Evolutionary conservation across 2,329 filamentous ascomycete genomes (phyloP), one percentile per base, ranked within the genome.

Genomic region (Fusarium guadeloupense): DNA sequence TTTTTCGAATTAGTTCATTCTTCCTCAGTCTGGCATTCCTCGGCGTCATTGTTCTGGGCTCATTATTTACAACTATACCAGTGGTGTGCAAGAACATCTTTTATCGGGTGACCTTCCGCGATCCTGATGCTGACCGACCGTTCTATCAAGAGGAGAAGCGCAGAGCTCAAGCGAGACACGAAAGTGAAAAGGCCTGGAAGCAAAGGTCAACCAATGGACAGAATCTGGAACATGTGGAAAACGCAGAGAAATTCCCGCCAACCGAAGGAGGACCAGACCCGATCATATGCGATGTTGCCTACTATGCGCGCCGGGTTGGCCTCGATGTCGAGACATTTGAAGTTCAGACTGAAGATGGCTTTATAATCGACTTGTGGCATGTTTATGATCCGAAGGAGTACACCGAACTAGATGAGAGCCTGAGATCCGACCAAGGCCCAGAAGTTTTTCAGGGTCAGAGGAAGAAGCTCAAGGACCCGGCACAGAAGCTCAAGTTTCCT

Each of bases 281-380:
- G 4, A 78, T 97, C 8, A 76, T 91, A 8, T 92, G 90, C 69
- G 90, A 97, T 68, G 85, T 93, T 17, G 83, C 84, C 4, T 95
- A 97, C 72, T 97, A 98, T 72, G 93, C 94, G 2, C 84, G 91
- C 17, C 83, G 93, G 12, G 92, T 97, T 13, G 94, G 94, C 1
- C 82, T 98, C 1, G 92, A 97, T 59, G 85, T 92, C 20, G 93
- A 97, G 71, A 84, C 85, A 9, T 91, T 92, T 69, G 82, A 91
- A 43, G 93, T 97, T 0, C 89, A 96, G 74, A 97, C 94, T 0
- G 93, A 97, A 73, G 94, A 98, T 69, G 93, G 93, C 1, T 97
- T 97, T 72, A 86, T 97, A 39, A 90, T 97, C 59, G 87, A 90
- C 19, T 81, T 97, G 2, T 96, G 91, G 89, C 94, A 97, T 73